Evolutionary conservation across 108 stramenopile species (phyloP).

Genomic region (Skeletonema costatum): DNA sequence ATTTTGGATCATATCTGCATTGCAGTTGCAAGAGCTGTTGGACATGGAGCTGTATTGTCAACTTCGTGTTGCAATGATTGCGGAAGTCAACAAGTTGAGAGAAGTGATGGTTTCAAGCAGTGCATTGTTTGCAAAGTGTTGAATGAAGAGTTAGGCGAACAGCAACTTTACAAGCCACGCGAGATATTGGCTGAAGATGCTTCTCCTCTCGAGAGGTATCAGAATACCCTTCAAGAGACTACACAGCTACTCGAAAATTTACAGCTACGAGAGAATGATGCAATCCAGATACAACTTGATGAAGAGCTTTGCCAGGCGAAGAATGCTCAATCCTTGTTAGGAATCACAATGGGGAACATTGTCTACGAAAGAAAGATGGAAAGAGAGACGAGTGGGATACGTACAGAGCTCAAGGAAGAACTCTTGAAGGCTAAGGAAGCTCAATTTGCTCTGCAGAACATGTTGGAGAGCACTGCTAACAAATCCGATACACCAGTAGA

Average conservation of each 20-base stretch:
- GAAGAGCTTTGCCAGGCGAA: slow-evolving; percentile 31
- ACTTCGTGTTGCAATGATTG: slow-evolving; percentile 18
- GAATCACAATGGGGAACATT: slow-evolving; percentile 2
- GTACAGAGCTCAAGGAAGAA: slow-evolving; percentile 8
- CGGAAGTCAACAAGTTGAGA: slow-evolving; percentile 9
- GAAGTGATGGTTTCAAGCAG: not conserved
- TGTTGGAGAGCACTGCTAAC: slow-evolving; percentile 13
- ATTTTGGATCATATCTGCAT: slow-evolving; percentile 32
- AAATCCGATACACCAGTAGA: not conserved
- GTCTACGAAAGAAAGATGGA: not conserved
- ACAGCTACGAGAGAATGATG: not conserved
- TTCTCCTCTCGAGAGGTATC: not conserved
- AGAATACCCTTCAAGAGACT: not conserved
- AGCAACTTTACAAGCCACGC: not conserved
- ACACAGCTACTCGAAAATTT: not conserved
- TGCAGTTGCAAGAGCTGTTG: slow-evolving; percentile 21
- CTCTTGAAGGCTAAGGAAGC: slow-evolving; percentile 13
- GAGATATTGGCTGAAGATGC: not conserved
- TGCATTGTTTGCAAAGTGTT: slow-evolving; percentile 28
- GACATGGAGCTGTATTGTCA: slow-evolving; percentile 13
- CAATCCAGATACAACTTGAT: slow-evolving; percentile 22
- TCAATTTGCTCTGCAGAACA: slow-evolving; percentile 13
- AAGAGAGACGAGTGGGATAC: not conserved
- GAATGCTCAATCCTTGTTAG: slow-evolving; percentile 14
- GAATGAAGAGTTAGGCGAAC: not conserved